Conservation (phyloP, 108 stramenopile species). For the Pseudonitzschia delicatissima region DNA sequence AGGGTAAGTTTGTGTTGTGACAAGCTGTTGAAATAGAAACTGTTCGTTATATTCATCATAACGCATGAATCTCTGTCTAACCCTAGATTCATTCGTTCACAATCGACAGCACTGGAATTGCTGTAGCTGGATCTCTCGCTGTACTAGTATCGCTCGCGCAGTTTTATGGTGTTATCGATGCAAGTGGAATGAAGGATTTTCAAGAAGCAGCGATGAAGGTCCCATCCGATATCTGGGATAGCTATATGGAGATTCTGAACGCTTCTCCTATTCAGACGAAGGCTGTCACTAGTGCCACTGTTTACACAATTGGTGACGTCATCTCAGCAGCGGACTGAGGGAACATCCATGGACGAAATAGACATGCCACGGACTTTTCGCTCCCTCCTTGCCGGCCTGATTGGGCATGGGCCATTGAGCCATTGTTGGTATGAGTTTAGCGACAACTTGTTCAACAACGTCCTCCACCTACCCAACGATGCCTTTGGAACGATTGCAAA, state of each 20-base stretch:
- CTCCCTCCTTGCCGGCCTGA: slow-evolving; percentile 62
- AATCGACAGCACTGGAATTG: not conserved
- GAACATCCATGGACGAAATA: slow-evolving; percentile 47
- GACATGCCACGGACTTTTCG: slow-evolving; percentile 62
- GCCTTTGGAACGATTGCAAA: slow-evolving; percentile 62
- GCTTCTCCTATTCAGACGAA: slow-evolving; percentile 51
- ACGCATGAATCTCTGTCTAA: not conserved
- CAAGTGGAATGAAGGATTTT: not conserved
- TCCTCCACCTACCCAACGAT: slow-evolving; percentile 47
- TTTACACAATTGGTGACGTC: slow-evolving; percentile 76
- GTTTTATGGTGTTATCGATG: too few species aligned
- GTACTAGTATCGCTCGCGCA: not conserved
- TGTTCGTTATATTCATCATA: too few species aligned
- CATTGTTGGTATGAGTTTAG: slow-evolving; percentile 73
- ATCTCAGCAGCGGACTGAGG: slow-evolving; percentile 65
- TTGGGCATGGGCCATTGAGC: slow-evolving; percentile 82
- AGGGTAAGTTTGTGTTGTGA: not conserved
- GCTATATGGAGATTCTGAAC: not conserved
- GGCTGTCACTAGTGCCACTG: slow-evolving; percentile 55
- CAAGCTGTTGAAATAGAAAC: too few species aligned
- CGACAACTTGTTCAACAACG: slow-evolving; percentile 30
- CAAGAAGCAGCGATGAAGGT: not conserved
- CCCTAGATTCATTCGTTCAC: not conserved
- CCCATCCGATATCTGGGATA: not conserved
- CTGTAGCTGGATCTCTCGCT: not conserved